Conservation (phyloP, 768 basidiomycete species). For the Leucocoprinus birnbaumii region DNA sequence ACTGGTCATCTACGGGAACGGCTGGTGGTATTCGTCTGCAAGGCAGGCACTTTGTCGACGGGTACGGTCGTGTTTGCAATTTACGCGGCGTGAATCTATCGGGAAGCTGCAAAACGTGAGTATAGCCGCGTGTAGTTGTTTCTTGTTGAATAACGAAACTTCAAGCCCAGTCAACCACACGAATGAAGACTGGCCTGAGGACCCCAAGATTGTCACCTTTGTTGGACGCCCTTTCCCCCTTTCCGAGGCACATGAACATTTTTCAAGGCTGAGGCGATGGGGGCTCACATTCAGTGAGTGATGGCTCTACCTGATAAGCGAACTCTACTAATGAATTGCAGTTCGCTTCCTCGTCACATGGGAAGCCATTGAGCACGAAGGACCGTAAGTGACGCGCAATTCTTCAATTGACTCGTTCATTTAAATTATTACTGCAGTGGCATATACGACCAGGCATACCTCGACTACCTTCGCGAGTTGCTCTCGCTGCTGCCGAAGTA, state of each 20-base stretch:
- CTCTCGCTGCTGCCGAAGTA: slow-evolving; percentile 70
- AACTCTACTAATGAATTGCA: slow-evolving; percentile 21
- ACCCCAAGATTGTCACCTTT: slow-evolving; percentile 70
- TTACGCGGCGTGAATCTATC: slow-evolving; percentile 86
- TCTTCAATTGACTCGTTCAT: slow-evolving; percentile 1
- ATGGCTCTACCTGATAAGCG: background rate
- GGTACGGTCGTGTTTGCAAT: slow-evolving; percentile 73
- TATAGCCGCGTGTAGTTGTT: slow-evolving; percentile 12
- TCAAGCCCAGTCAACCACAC: slow-evolving; percentile 67
- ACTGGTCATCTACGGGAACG: slow-evolving; percentile 61
- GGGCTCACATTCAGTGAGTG: slow-evolving; percentile 80
- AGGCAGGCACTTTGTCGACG: slow-evolving; percentile 83
- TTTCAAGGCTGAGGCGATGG: slow-evolving; percentile 79
- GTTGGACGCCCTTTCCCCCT: slow-evolving; percentile 91
- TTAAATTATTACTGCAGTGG: slow-evolving; percentile 46
- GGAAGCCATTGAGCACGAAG: slow-evolving; percentile 95
- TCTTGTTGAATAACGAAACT: slow-evolving; percentile 9
- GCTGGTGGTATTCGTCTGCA: slow-evolving; percentile 54
- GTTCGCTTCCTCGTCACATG: slow-evolving; percentile 94
- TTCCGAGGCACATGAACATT: slow-evolving; percentile 83
- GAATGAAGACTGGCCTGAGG: slow-evolving; percentile 63
- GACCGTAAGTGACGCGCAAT: slow-evolving; percentile 59
- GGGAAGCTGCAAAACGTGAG: slow-evolving; percentile 80
- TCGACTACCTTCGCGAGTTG: slow-evolving; percentile 72
- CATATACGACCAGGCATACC: slow-evolving; percentile 79